These are phyloP conservation scores for Dittrichia graveolens DNA, from an alignment of 129 eudicot genomes.

Conservation along the genomic window DNA sequence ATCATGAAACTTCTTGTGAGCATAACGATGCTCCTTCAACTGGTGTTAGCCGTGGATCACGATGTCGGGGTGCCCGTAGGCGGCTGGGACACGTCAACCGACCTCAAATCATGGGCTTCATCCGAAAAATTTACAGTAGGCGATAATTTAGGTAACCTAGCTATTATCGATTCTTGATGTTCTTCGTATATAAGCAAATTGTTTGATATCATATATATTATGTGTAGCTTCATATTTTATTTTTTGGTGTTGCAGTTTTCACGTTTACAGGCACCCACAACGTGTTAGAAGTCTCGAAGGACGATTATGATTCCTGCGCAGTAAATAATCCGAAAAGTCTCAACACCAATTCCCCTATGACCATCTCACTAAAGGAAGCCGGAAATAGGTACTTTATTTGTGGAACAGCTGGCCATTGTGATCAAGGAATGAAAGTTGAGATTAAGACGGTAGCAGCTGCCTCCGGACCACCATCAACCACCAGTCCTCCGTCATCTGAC, in stretches of 20 bases:
- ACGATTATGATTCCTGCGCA: conserved; percentile 57
- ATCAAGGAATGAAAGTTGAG: conserved; percentile 70
- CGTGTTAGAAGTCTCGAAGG: conserved; percentile 58
- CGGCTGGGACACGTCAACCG: conserved; percentile 63
- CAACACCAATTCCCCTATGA: conserved; percentile 35
- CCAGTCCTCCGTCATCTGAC: conserved; percentile 38
- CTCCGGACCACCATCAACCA: conserved; percentile 41
- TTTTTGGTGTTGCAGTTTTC: conserved; percentile 56
- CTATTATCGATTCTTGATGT: background rate
- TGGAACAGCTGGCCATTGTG: conserved; percentile 68
- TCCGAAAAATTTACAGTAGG: conserved; percentile 50
- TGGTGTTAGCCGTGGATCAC: conserved; percentile 50
- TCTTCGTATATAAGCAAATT: too few species aligned
- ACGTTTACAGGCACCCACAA: conserved; percentile 45
- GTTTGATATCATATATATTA: too few species aligned
- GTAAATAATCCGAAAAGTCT: conserved; percentile 33
- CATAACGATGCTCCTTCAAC: conserved; percentile 39
- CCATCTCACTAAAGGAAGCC: conserved; percentile 45
- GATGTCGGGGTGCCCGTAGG: conserved; percentile 60
- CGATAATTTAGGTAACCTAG: conserved; percentile 53
- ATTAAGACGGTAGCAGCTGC: conserved; percentile 43
- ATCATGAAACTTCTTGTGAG: conserved; percentile 24
- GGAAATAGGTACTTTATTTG: conserved; percentile 82
- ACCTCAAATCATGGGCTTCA: conserved; percentile 58
- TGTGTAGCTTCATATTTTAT: too few species aligned